A percentile compares a stretch with the other conserved stretches of the same genome.
These are phyloP conservation scores for Solanum pimpinellifolium DNA, from an alignment of 257 asterid genomes.

Conservation along the genomic window DNA sequence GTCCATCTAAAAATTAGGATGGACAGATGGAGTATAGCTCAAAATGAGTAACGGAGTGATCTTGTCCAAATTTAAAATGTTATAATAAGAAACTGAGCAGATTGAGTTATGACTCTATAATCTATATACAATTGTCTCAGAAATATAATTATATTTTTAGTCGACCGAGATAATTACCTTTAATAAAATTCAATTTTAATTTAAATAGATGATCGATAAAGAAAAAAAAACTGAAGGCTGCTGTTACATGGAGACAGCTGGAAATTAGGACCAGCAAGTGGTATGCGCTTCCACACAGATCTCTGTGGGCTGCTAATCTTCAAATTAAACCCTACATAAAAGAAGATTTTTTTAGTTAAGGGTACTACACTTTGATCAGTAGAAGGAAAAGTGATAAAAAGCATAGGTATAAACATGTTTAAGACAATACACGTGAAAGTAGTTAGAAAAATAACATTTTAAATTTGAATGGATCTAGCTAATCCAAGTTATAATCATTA, in stretches of 20 bases:
- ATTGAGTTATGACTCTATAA: no score
- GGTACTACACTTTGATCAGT: neutral
- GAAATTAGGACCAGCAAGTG: neutral
- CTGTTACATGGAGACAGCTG: neutral
- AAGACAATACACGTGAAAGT: neutral
- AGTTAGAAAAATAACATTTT: neutral
- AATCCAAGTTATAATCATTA: neutral
- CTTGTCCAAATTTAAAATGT: no score
- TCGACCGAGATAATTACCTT: fast-evolving
- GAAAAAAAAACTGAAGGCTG: neutral
- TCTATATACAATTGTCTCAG: no score
- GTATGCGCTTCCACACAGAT: neutral
- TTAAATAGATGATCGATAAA: no score
- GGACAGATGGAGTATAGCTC: no score
- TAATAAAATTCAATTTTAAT: no score
- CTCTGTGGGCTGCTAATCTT: neutral
- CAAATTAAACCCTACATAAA: neutral
- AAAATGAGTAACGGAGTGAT: no score
- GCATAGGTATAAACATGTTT: neutral
- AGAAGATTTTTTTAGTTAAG: neutral
- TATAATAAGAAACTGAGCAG: no score
- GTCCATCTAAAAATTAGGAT: no score
- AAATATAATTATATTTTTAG: no score
- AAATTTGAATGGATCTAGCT: neutral
- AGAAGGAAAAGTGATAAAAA: neutral